phyloP scores from a whole-genome alignment of 805 yeast genomes.

The Tanozyma kutaoensis region DNA sequence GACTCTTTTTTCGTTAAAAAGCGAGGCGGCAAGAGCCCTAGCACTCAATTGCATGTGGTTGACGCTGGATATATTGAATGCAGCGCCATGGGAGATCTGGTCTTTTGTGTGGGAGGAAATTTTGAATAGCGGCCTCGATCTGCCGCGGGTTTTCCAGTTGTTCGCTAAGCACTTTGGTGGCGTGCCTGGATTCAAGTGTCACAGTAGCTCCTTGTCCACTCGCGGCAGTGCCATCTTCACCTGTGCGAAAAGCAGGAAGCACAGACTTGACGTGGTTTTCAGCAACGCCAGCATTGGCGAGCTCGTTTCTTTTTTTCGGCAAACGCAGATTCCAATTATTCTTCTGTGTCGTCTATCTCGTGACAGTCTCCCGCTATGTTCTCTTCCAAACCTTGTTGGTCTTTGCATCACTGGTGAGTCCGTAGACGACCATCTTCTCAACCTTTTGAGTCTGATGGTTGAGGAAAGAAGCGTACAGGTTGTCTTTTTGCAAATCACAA shows the following conservation, averaged over 20 bases:
- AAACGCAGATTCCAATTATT: too few relatives aligned
- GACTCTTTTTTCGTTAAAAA: constrained; percentile 5
- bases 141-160: constrained; percentile 12
- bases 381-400: too few relatives aligned
- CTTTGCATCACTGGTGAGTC: too few relatives aligned
- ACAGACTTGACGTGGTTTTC: constrained; percentile 24
- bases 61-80: constrained; percentile 7
- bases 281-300: constrained; percentile 13
- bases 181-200: constrained; percentile 12
- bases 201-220: constrained; percentile 4
- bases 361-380: too few relatives aligned
- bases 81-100: constrained; percentile 18
- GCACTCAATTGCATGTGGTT: constrained; percentile 14
- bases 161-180: constrained; percentile 12
- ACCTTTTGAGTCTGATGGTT: too few relatives aligned
- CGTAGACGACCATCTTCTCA: too few relatives aligned
- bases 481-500: too few relatives aligned
- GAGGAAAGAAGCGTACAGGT: too few relatives aligned
- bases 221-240: background rate
- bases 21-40: constrained; percentile 13
- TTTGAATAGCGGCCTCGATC: constrained; percentile 13
- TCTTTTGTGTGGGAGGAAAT: constrained; percentile 18
- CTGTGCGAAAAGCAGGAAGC: constrained; percentile 4
- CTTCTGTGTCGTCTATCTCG: too few relatives aligned
- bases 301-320: constrained; percentile 8